Conservation (phyloP, 2,329 filamentous ascomycete genomes). For the Akanthomyces dipterigenus region DNA sequence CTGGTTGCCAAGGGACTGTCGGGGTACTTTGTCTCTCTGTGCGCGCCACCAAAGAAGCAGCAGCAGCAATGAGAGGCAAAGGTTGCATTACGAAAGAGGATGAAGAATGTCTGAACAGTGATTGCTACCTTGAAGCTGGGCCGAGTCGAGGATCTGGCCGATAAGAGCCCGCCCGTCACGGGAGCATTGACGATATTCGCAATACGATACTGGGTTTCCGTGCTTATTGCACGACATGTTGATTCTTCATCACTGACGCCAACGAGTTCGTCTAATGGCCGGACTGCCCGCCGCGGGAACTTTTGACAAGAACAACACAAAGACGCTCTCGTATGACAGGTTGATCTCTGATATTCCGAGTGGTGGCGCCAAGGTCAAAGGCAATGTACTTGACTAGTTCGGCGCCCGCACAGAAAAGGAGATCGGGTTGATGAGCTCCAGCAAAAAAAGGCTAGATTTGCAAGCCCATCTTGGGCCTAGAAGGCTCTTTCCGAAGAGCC, state of each 20-base stretch:
- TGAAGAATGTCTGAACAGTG: too few species aligned
- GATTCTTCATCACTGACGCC: neutral
- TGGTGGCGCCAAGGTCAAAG: neutral
- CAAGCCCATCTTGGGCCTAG: neutral
- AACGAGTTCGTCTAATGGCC: too few species aligned
- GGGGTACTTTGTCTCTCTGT: neutral
- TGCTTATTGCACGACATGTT: neutral
- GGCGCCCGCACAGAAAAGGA: neutral
- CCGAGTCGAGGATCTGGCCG: too few species aligned
- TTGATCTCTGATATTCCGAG: neutral
- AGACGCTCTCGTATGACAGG: neutral
- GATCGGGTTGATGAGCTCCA: neutral
- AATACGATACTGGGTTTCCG: neutral
- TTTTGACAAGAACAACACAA: neutral
- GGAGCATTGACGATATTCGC: too few species aligned
- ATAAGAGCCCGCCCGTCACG: too few species aligned
- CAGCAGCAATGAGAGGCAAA: too few species aligned
- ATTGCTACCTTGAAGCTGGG: too few species aligned
- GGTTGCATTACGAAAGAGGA: too few species aligned
- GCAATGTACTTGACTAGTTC: neutral
- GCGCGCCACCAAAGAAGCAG: neutral
- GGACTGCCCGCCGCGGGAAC: neutral
- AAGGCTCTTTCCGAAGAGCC: neutral
- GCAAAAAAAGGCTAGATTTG: conserved; percentile 3
- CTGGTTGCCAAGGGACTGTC: neutral